Percentiles rank a stretch among this genome's conserved stretches.
Evolutionary conservation across 2,329 filamentous ascomycete genomes (phyloP).

Genomic region (Nigrospora oryzae): DNA sequence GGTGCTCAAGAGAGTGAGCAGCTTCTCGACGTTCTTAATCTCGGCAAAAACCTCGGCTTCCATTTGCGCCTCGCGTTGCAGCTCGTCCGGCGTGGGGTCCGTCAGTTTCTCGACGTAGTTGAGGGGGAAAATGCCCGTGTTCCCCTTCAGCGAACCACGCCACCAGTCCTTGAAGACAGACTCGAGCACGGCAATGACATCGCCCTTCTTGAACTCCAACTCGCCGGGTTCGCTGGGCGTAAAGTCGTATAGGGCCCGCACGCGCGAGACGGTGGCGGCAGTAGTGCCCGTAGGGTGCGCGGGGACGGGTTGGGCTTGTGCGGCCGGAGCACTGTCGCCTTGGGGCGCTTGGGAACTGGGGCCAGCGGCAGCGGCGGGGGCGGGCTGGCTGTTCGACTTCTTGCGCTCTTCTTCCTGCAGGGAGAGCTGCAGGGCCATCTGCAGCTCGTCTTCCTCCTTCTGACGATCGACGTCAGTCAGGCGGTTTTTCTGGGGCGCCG

Average conservation of each 20-base stretch:
- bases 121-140: conserved; percentile 94
- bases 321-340: conserved; percentile 19
- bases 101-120: conserved; percentile 98
- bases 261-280: conserved; percentile 89
- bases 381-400: conserved; percentile 20
- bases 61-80: conserved; percentile 94
- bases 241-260: conserved; percentile 91
- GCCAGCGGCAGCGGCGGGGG: conserved; percentile 20
- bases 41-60: conserved; percentile 63
- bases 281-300: conserved; percentile 75
- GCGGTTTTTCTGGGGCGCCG: conserved; percentile 85
- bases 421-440: conserved; percentile 89
- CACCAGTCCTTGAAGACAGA: conserved; percentile 99
- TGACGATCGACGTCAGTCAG: conserved; percentile 84
- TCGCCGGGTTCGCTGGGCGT: conserved; percentile 89
- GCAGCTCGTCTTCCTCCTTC: conserved; percentile 94
- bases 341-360: conserved; percentile 17
- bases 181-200: conserved; percentile 93
- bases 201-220: conserved; percentile 91
- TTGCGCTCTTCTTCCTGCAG: conserved; percentile 76
- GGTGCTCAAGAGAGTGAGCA: conserved; percentile 85
- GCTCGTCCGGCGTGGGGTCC: conserved; percentile 87
- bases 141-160: conserved; percentile 88
- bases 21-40: conserved; percentile 56
- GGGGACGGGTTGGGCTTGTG: conserved; percentile 37